Conservation (phyloP, 176 grass and related monocot genomes). For the Pharus latifolius region DNA sequence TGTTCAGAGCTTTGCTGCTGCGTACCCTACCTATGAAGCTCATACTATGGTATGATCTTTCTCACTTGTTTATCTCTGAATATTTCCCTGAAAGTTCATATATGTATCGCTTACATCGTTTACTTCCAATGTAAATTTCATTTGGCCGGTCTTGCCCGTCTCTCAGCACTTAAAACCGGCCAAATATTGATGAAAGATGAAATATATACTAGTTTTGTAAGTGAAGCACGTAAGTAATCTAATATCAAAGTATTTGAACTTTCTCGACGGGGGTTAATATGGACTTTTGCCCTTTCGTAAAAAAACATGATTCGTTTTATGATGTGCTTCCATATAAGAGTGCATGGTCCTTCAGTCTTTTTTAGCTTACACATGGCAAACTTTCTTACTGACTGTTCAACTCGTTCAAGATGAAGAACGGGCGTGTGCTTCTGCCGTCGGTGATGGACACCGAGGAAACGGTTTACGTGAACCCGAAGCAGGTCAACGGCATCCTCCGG, state of each 20-base stretch:
- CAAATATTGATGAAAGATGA: no score
- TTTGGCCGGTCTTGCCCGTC: no score
- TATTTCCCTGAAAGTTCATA: not conserved
- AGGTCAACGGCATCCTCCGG: conserved; percentile 62
- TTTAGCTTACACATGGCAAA: no score
- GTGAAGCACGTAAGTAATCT: no score
- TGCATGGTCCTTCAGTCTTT: no score
- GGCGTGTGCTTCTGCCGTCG: conserved; percentile 32
- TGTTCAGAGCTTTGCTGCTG: conserved; percentile 26
- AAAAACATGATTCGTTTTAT: not conserved
- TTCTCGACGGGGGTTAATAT: no score
- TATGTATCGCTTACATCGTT: not conserved
- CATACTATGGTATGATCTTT: conserved; percentile 20
- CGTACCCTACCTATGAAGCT: conserved; percentile 16
- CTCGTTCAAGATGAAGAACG: conserved; percentile 12
- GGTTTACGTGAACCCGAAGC: conserved; percentile 62
- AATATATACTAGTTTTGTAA: no score
- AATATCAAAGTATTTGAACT: no score
- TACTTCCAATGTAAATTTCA: not conserved
- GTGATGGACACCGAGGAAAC: conserved; percentile 19
- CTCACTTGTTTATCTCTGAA: not conserved
- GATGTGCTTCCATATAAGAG: not conserved
- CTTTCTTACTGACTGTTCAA: not conserved
- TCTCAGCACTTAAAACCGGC: no score
- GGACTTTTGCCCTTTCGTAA: not conserved